Conservation (phyloP, 2,329 filamentous ascomycete species). For the Chlorencoelia australis region DNA sequence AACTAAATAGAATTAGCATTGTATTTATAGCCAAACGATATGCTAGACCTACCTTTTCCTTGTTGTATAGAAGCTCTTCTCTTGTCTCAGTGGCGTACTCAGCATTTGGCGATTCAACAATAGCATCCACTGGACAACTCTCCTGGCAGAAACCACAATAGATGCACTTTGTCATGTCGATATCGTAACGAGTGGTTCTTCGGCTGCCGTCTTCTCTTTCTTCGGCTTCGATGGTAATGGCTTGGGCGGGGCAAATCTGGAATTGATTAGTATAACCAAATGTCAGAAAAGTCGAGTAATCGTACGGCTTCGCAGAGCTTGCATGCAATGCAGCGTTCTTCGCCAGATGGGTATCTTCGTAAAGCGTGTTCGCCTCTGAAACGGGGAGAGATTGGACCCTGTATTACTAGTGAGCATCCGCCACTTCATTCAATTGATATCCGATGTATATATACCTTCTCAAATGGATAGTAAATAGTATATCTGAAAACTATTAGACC, state of each 20-base stretch:
- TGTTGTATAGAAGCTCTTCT: conserved; percentile 96
- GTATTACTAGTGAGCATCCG: conserved; percentile 17
- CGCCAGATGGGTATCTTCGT: conserved; percentile 89
- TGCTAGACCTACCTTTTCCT: conserved; percentile 44
- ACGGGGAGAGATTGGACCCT: conserved; percentile 90
- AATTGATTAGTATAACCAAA: conserved; percentile 9
- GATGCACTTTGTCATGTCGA: conserved; percentile 99
- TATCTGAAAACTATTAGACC: conserved; percentile 50
- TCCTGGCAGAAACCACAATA: conserved; percentile 99
- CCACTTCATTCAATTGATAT: background rate
- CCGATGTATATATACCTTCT: conserved; percentile 54
- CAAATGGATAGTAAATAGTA: conserved; percentile 97
- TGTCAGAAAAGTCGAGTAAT: background rate
- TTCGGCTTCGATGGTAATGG: conserved; percentile 98
- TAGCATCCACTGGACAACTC: conserved; percentile 96
- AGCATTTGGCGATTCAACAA: conserved; percentile 65
- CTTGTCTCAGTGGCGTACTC: conserved; percentile 70
- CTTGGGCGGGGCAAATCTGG: conserved; percentile 87
- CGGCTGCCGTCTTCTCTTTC: conserved; percentile 93
- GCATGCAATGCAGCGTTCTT: conserved; percentile 99
- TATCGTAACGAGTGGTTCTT: conserved; percentile 94
- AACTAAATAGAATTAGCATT: conserved; percentile 47
- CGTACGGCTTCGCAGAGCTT: conserved; percentile 88
- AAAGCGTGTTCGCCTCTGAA: conserved; percentile 98
- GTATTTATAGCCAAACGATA: background rate